phyloP scores from a whole-genome alignment of 2,329 filamentous ascomycete species.

The Zalaria sp. region DNA sequence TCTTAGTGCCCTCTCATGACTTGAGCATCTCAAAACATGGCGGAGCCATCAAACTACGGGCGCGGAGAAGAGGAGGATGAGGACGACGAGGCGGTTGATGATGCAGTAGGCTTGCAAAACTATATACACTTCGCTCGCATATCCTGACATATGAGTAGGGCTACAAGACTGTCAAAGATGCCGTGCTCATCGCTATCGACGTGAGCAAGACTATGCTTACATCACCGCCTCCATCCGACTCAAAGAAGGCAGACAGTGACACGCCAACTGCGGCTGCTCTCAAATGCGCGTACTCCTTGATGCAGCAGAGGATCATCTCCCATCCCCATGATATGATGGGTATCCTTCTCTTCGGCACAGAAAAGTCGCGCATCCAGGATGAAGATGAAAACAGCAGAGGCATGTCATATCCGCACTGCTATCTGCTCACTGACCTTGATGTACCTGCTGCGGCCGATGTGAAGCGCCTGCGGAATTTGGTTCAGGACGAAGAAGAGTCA shows the following conservation, averaged over 20 bases:
- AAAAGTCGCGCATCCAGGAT: conserved; percentile 66
- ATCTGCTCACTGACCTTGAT: conserved; percentile 77
- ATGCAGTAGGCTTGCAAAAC: conserved; percentile 34
- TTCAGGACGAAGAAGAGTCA: conserved; percentile 64
- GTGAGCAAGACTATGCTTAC: conserved; percentile 76
- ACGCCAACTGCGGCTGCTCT: conserved; percentile 71
- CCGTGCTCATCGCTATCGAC: conserved; percentile 93
- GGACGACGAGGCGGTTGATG: conserved; percentile 53
- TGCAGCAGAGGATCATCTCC: conserved; percentile 97
- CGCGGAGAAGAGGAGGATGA: conserved; percentile 42
- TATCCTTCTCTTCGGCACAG: conserved; percentile 78
- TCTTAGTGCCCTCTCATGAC: too few relatives aligned
- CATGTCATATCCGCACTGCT: conserved; percentile 75
- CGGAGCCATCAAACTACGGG: conserved; percentile 10
- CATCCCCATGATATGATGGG: conserved; percentile 97
- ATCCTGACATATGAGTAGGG: conserved; percentile 35
- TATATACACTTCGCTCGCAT: background rate
- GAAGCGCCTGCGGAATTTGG: conserved; percentile 59
- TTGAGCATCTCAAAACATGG: conserved; percentile 3
- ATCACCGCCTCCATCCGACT: conserved; percentile 45
- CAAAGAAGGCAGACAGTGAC: conserved; percentile 66
- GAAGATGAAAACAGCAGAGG: conserved; percentile 44
- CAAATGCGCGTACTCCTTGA: conserved; percentile 86
- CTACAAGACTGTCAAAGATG: conserved; percentile 90
- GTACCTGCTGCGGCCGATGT: conserved; percentile 79